phyloP scores from a whole-genome alignment of 1,139 yeast species.

The Schizosaccharomyces versatilis region DNA sequence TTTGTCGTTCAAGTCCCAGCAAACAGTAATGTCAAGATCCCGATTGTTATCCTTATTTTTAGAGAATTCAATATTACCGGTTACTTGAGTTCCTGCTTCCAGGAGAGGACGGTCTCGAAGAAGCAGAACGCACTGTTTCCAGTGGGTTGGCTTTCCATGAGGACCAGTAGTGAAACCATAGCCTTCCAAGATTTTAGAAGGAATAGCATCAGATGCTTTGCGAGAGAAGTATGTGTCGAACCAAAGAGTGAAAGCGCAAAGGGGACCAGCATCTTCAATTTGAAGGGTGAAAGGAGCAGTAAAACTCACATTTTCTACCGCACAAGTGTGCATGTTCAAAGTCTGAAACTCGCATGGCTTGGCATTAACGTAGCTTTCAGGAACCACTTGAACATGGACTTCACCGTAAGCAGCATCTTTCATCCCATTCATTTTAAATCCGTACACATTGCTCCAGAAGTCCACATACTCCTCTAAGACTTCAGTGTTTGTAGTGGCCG shows the following conservation, averaged over 20 bases:
- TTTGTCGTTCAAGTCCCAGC: conserved; percentile 5
- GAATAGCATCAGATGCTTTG: conserved; percentile 10
- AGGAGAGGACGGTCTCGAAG: conserved; percentile 11
- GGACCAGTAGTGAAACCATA: conserved; percentile 64
- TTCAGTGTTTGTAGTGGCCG: conserved; percentile 34
- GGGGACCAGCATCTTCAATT: conserved; percentile 6
- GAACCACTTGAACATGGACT: conserved; percentile 41
- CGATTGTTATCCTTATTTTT: conserved; percentile 17
- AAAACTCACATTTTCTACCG: conserved; percentile 29
- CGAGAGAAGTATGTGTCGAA: conserved; percentile 15
- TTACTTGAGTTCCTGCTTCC: conserved; percentile 7
- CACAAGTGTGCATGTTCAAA: conserved; percentile 37
- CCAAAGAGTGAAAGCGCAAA: conserved; percentile 13
- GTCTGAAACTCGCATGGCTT: conserved; percentile 33
- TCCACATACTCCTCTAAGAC: conserved; percentile 33
- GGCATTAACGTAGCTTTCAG: conserved; percentile 29
- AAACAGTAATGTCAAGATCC: conserved; percentile 49
- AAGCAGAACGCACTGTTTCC: conserved; percentile 13
- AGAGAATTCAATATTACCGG: conserved; percentile 16
- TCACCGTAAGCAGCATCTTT: conserved; percentile 22
- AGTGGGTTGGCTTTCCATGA: conserved; percentile 53
- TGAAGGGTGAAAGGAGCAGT: conserved; percentile 8
- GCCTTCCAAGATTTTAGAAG: conserved; percentile 10
- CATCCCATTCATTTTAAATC: conserved; percentile 31
- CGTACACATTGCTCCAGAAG: conserved; percentile 37